Evolutionary conservation across 2,329 filamentous ascomycete species (phyloP).

Genomic region (Mariannaea sp.): DNA sequence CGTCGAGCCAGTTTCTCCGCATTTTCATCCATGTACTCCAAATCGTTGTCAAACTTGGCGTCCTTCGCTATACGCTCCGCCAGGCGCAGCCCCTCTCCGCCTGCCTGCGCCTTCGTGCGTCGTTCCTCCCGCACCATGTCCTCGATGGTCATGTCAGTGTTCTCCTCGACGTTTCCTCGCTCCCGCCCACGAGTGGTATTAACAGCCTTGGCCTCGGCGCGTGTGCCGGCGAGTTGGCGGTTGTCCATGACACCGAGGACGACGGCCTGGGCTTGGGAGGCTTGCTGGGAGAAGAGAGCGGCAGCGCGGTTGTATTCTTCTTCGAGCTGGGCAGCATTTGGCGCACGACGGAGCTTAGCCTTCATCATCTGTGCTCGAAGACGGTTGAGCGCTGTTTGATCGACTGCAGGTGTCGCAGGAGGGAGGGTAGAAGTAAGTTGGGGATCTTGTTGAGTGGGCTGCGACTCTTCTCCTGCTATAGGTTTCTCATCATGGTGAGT

Average conservation of each 20-base stretch:
- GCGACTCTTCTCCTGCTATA: conserved; percentile 51
- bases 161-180: conserved; percentile 83
- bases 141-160: conserved; percentile 93
- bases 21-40: conserved; percentile 98
- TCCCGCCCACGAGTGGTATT: conserved; percentile 82
- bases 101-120: conserved; percentile 75
- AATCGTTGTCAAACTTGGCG: conserved; percentile 83
- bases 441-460: conserved; percentile 55
- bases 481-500: conserved; percentile 51
- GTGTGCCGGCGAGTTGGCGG: conserved; percentile 77
- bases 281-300: conserved; percentile 55
- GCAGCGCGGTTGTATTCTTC: conserved; percentile 80
- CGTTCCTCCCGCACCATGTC: conserved; percentile 97
- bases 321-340: conserved; percentile 78
- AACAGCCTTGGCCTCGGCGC: conserved; percentile 75
- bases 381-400: conserved; percentile 83
- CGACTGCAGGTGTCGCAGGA: conserved; percentile 52
- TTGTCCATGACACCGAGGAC: conserved; percentile 89
- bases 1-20: conserved; percentile 85
- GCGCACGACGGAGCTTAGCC: conserved; percentile 80
- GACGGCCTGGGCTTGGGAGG: conserved; percentile 67
- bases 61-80: conserved; percentile 96
- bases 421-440: background rate
- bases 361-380: conserved; percentile 96
- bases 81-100: conserved; percentile 79